Evolutionary conservation across 805 yeast species (phyloP), one percentile per base, ranked within the genome.

Genomic region (Suhomyces sp.): DNA sequence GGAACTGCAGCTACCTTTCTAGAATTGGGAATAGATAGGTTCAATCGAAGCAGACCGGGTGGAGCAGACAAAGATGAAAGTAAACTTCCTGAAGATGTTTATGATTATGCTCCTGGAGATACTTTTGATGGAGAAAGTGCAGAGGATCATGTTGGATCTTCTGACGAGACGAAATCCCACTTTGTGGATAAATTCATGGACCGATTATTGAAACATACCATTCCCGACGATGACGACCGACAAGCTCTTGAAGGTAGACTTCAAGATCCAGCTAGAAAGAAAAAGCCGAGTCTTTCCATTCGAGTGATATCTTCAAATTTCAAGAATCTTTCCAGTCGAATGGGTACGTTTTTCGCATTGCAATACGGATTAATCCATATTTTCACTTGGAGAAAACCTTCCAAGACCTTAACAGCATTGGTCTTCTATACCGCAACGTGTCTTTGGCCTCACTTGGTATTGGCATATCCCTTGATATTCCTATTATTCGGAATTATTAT

Each of bases 311-410:
- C 77, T 2, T 62, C 70, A 12, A 85, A 84, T 56, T 64, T 85
- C 51, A 72, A 76, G 42, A 65, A 68, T 24, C 55, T 83, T 46
- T 77, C 82, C 33, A 49, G 69, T 8, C 72, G 77, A 36, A 67
- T 81, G 68, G 76, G 81, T 19, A 60, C 65, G 0, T 49, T 83
- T 7, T 81, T 84, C 46, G 71, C 64, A 26, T 38, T 79, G 2
- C 91, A 84, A 47, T 81, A 81, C 45, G 77, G 79, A 2, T 26
- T 81, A 1, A 65, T 80, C 5, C 74, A 77, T 32, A 52, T 84
- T 1, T 39, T 86, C 16, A 74, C 85, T 4, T 90, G 97, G 97
- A 76, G 79, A 40, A 67, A 71, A 18, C 90, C 95, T 0, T 67
- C 84, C 0, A 72, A 77, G 42, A 88, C 96, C 0, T 44, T 88